Evolutionary conservation across 2,329 filamentous ascomycete species (phyloP), one percentile per base, ranked within the genome.

Genomic region (Ophiocordyceps camponoti-saundersi): DNA sequence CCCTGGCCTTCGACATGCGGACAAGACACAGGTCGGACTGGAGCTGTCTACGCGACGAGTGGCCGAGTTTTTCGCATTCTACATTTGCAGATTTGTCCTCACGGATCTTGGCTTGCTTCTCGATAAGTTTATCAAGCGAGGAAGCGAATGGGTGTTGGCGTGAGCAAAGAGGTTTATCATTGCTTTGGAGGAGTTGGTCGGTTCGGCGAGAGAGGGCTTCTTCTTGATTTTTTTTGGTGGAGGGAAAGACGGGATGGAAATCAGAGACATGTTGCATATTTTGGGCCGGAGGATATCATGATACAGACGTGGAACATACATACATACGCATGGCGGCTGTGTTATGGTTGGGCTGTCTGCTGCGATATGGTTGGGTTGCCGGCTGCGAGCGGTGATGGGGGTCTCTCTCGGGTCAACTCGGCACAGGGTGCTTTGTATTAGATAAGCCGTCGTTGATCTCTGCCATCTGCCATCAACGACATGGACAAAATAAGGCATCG

Each of bases 51-150:
- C 88, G 34, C 79, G 90, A 40, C 90, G 95, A 62, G 92, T 90
- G 8, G 86, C 90, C 32, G 92, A 98, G 64, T 98, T 98, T 65
- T 98, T 98, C 61, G 89, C 83, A 16, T 95, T 98, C 64, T 96
- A 92, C 61, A 75, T 98, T 26, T 95, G 90, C 64, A 82, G 92
- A 18, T 98, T 98, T 61, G 88, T 89, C n/a, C 69, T 98, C 50
- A 73, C 80, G 4, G 92, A 98, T 62, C 67, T 98, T 50, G 75
- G 80, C 39, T 63, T 92, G 59, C 71, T 98, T 68, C 70, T 98
- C 55, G 92, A 98, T 63, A 98, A 96, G 62, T 96, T 92, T 59
- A 82, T 98, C 61, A 98, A 98, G 71, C 79, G 89, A 53, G 89
- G 90, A 22, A 94, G 83, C 56, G 90, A 98, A 70, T 98, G 90